Evolutionary conservation across 768 basidiomycete genomes (phyloP).

Genomic region (Gymnopilus junonius): DNA sequence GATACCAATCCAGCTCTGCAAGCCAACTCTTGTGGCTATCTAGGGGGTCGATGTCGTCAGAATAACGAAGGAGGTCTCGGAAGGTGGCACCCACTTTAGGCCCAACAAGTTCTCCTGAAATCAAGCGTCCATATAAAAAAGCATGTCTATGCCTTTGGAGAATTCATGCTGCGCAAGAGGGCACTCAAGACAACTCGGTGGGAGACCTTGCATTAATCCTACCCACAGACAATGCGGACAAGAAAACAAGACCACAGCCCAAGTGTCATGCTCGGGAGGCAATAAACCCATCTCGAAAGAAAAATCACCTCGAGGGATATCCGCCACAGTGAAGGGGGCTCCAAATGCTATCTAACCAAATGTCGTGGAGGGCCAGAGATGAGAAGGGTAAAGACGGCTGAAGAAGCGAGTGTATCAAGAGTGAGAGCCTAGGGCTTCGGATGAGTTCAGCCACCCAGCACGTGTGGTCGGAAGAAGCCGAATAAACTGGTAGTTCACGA

Average conservation of each 20-base stretch:
- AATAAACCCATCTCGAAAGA: neutral
- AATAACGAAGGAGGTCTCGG: neutral
- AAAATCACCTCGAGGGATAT: neutral
- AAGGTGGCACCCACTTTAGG: neutral
- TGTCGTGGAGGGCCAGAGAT: conserved; percentile 10
- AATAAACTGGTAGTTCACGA: conserved; percentile 22
- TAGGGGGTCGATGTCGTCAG: neutral
- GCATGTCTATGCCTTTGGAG: neutral
- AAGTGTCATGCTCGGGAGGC: neutral
- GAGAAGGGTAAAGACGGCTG: conserved; percentile 27
- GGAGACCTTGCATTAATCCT: neutral
- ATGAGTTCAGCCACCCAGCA: conserved; percentile 40
- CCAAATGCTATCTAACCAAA: neutral
- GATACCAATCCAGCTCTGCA: neutral
- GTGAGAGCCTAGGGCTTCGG: conserved; percentile 29
- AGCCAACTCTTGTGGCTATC: neutral
- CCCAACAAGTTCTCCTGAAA: neutral
- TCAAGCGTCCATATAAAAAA: neutral
- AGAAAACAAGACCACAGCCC: conserved; percentile 3
- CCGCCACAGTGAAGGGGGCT: neutral
- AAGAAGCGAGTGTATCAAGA: conserved; percentile 24
- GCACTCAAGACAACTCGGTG: neutral
- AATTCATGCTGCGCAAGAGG: neutral
- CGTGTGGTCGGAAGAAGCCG: conserved; percentile 36
- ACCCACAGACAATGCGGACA: conserved; percentile 2